Conservation (phyloP, 371 early-diverging fungal genomes). For the Phascolomyces articulosus region DNA sequence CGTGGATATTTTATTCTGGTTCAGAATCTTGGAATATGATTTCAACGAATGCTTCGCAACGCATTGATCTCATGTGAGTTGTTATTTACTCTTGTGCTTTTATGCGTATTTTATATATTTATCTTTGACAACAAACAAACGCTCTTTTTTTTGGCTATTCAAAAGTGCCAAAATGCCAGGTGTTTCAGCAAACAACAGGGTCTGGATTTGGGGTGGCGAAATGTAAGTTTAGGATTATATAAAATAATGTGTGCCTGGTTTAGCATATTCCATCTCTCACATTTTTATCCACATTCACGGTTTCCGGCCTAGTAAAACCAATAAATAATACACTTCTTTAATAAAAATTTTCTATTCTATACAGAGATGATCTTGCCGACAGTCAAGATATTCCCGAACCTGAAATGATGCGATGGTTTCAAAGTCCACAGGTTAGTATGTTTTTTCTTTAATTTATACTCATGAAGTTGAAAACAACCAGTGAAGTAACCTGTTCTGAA, state of each 20-base stretch:
- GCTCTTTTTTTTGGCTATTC: too few relatives aligned
- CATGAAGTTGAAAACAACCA: too few relatives aligned
- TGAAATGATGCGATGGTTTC: neutral
- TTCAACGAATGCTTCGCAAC: neutral
- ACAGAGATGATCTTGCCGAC: slow-evolving; percentile 6
- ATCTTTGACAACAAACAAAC: neutral
- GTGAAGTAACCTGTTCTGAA: too few relatives aligned
- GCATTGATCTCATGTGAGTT: neutral
- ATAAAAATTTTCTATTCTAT: neutral
- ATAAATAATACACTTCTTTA: neutral
- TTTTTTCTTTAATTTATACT: too few relatives aligned
- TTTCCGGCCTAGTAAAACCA: neutral
- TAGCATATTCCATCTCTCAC: too few relatives aligned
- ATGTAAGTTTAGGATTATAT: slow-evolving; percentile 6
- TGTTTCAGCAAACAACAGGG: slow-evolving; percentile 9
- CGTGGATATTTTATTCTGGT: slow-evolving; percentile 9
- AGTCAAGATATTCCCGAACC: slow-evolving; percentile 16
- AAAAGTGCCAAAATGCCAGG: slow-evolving; percentile 15
- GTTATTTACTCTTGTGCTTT: neutral
- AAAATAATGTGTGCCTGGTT: too few relatives aligned
- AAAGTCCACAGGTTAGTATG: slow-evolving; percentile 3
- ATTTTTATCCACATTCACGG: neutral
- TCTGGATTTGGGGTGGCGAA: slow-evolving; percentile 23
- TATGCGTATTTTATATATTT: too few relatives aligned
- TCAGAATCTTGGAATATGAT: slow-evolving; percentile 16